Percentiles rank a stretch among this genome's conserved stretches.
phyloP scores from a whole-genome alignment of 306 rosid species.

The Prunus mira region DNA sequence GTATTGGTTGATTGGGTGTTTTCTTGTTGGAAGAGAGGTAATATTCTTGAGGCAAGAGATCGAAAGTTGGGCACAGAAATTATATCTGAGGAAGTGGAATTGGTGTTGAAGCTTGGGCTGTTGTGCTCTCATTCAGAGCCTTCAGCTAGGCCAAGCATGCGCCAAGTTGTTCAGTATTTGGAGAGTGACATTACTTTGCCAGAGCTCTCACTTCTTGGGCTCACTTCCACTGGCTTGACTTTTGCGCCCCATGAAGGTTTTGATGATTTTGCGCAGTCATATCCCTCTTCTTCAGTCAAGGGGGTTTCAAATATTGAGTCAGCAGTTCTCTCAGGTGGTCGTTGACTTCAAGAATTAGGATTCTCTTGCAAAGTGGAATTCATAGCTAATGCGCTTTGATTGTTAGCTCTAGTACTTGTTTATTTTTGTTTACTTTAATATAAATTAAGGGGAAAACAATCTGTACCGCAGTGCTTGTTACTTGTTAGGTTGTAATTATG shows the following conservation, averaged over 20 bases:
- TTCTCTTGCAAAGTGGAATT: too few species aligned
- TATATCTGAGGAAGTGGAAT: background rate
- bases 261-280: slow-evolving; percentile 35
- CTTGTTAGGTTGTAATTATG: too few species aligned
- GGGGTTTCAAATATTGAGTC: slow-evolving; percentile 28
- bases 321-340: slow-evolving; percentile 47
- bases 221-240: slow-evolving; percentile 29
- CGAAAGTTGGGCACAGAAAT: background rate
- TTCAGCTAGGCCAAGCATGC: background rate
- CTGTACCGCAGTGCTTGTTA: too few species aligned
- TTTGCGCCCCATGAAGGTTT: slow-evolving; percentile 24
- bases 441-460: too few species aligned
- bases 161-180: slow-evolving; percentile 15
- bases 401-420: too few species aligned
- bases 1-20: background rate
- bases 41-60: background rate
- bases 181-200: slow-evolving; percentile 25
- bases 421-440: too few species aligned
- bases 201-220: slow-evolving; percentile 21
- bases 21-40: background rate
- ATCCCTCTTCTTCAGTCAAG: slow-evolving; percentile 32
- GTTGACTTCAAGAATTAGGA: slow-evolving; percentile 19
- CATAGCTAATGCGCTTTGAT: too few species aligned
- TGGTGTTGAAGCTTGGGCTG: background rate
- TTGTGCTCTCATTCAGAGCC: background rate